These are phyloP conservation scores for Gossypium sturtianum DNA, from an alignment of 345 rosid genomes.

Conservation along the genomic window DNA sequence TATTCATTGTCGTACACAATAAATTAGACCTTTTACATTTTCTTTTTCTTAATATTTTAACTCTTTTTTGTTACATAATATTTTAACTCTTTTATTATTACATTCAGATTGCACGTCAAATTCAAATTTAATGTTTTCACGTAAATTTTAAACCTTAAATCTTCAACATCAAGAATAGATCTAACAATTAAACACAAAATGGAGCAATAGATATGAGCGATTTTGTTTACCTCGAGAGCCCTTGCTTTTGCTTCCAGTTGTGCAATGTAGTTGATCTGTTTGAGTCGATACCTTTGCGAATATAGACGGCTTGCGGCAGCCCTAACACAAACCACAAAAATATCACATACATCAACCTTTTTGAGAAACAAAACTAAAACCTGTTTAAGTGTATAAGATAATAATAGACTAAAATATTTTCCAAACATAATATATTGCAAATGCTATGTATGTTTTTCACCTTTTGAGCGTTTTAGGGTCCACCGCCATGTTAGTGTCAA, in stretches of 20 bases:
- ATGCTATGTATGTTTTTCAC: not conserved
- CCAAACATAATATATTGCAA: not conserved
- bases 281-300: constrained; percentile 13
- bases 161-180: not conserved
- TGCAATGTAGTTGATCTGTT: constrained; percentile 10
- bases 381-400: not conserved
- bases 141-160: not conserved
- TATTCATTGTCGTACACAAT: too few relatives aligned
- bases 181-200: not conserved
- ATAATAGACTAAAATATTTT: not conserved
- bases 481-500: not conserved
- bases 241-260: constrained; percentile 11
- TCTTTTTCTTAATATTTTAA: not conserved
- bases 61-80: not conserved
- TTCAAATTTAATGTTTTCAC: too few relatives aligned
- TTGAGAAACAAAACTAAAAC: not conserved
- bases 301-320: constrained; percentile 11
- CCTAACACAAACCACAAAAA: not conserved
- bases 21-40: not conserved
- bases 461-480: constrained; percentile 11
- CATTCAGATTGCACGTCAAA: not conserved
- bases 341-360: not conserved
- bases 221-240: constrained; percentile 15
- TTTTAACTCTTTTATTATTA: not conserved
- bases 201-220: not conserved